Evolutionary conservation across 768 basidiomycete genomes (phyloP).

Genomic region (Boletus vinaceobasis): DNA sequence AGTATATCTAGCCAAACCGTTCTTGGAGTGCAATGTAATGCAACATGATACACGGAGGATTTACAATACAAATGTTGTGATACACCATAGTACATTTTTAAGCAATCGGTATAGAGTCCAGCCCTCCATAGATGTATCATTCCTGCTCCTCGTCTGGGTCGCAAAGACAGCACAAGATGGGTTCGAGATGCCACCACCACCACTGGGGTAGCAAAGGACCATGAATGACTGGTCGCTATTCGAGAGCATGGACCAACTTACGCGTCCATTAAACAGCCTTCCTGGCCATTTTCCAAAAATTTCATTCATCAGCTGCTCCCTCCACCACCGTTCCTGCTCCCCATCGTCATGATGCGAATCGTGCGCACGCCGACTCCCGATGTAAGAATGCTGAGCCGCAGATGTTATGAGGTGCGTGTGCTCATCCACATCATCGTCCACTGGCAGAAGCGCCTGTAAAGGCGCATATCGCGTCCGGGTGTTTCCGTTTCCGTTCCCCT

Average conservation of each 20-base stretch:
- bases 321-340: slow-evolving; percentile 37
- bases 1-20: not conserved
- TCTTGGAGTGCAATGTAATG: not conserved
- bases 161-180: slow-evolving; percentile 61
- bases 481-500: not conserved
- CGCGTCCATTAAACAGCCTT: slow-evolving; percentile 66
- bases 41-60: slow-evolving; percentile 8
- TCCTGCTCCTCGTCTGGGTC: slow-evolving; percentile 51
- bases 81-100: not conserved
- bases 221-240: not conserved
- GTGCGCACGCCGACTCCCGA: slow-evolving; percentile 20
- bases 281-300: slow-evolving; percentile 66
- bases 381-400: slow-evolving; percentile 18
- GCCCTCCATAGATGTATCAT: slow-evolving; percentile 8
- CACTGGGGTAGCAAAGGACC: slow-evolving; percentile 45
- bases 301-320: slow-evolving; percentile 45
- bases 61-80: slow-evolving; percentile 13
- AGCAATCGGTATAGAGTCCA: not conserved
- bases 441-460: slow-evolving; percentile 2
- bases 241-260: slow-evolving; percentile 34
- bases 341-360: slow-evolving; percentile 15
- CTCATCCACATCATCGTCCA: slow-evolving; percentile 31
- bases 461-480: slow-evolving; percentile 5
- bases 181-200: slow-evolving; percentile 81
- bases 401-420: slow-evolving; percentile 37